Conservation (phyloP, 345 rosid genomes). For the Brassica cretica region DNA sequence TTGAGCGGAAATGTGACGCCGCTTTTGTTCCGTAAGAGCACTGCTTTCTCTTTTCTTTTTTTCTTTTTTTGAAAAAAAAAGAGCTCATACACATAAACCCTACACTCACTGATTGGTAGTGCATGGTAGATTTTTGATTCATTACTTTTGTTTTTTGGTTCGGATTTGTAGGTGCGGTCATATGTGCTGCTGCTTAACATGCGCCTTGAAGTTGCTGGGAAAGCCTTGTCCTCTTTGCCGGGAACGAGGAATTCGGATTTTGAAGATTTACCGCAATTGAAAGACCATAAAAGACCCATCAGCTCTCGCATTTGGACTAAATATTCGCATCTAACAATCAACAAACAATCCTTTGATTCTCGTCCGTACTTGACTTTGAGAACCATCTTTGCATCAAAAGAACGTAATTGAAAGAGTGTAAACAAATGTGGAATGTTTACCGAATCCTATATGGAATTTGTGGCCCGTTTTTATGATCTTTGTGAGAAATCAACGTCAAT, state of each 20-base stretch:
- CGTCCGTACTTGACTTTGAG: not conserved
- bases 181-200: conserved; percentile 85
- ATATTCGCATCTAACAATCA: not conserved
- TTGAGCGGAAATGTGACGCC: not conserved
- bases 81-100: no score
- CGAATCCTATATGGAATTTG: not conserved
- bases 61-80: no score
- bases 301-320: not conserved
- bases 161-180: conserved; percentile 74
- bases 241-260: conserved; percentile 46
- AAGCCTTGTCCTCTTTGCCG: conserved; percentile 77
- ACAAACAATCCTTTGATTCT: not conserved
- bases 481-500: not conserved
- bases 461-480: not conserved
- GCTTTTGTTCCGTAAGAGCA: not conserved
- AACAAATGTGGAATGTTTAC: not conserved
- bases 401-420: not conserved
- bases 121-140: not conserved
- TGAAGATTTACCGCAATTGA: conserved; percentile 71
- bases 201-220: conserved; percentile 48
- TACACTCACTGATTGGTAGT: conserved; percentile 11
- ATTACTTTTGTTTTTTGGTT: not conserved
- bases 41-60: not conserved
- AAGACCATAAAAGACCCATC: conserved; percentile 3
- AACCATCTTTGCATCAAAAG: not conserved